phyloP scores from a whole-genome alignment of 148 eudicot genomes.

The Selenicereus undatus region DNA sequence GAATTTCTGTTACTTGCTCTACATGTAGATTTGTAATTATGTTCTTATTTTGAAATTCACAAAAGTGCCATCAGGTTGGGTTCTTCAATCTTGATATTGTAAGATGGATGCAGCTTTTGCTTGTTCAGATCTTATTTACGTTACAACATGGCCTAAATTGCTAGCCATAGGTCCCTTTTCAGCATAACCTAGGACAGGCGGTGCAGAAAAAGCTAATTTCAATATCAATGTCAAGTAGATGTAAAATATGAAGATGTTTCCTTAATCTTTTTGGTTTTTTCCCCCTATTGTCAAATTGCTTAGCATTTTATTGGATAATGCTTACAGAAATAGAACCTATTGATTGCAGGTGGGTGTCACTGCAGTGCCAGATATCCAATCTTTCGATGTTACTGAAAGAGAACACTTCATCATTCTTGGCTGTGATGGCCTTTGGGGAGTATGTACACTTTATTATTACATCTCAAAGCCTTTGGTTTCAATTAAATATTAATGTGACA shows the following conservation, averaged over 20 bases:
- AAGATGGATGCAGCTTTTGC: background rate
- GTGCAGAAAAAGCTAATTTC: too few relatives aligned
- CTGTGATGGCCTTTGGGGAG: constrained; percentile 98
- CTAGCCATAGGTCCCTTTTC: background rate
- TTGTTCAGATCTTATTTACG: too few relatives aligned
- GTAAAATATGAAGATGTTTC: background rate
- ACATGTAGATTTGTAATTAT: background rate
- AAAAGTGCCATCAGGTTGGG: too few relatives aligned
- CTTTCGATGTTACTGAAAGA: constrained; percentile 75
- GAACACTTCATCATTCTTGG: constrained; percentile 84
- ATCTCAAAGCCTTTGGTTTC: background rate
- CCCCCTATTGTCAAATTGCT: background rate
- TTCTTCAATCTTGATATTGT: background rate
- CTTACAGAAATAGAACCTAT: constrained; percentile 14
- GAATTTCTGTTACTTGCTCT: background rate
- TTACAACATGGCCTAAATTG: background rate
- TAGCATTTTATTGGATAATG: background rate
- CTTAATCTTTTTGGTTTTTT: background rate
- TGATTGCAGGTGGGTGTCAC: constrained; percentile 80
- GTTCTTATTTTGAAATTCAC: too few relatives aligned
- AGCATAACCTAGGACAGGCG: background rate
- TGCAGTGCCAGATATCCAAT: constrained; percentile 72
- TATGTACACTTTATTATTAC: constrained; percentile 26
- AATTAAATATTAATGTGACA: background rate
- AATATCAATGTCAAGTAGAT: background rate